Conservation (phyloP, 805 yeast genomes). For the Candida nonsorbophila region DNA sequence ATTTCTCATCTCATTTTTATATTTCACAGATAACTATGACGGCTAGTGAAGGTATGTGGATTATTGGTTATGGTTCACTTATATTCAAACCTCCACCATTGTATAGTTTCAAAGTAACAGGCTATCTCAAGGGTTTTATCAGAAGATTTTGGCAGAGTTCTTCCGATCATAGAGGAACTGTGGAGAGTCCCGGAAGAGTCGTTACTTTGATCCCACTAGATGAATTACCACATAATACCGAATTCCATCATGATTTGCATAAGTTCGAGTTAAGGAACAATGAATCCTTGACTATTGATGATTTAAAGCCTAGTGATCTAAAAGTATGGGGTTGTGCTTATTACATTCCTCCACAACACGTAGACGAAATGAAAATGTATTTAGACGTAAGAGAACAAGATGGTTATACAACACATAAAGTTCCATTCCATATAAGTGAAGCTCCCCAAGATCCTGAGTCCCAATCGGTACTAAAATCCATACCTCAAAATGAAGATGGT, state of each 20-base stretch:
- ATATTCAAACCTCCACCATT: slow-evolving; percentile 88
- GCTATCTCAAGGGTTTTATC: slow-evolving; percentile 68
- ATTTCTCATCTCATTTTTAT: too few species aligned
- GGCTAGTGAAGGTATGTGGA: slow-evolving; percentile 69
- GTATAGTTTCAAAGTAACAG: slow-evolving; percentile 57
- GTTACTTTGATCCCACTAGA: slow-evolving; percentile 68
- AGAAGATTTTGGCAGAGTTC: slow-evolving; percentile 91
- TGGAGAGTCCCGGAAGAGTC: slow-evolving; percentile 82
- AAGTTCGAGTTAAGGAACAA: slow-evolving; percentile 20
- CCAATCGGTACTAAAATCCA: slow-evolving; percentile 2
- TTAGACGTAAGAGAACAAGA: slow-evolving; percentile 83
- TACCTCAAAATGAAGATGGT: slow-evolving; percentile 19
- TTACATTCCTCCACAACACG: slow-evolving; percentile 63
- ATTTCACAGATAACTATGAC: too few species aligned
- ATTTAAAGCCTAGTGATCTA: slow-evolving; percentile 37
- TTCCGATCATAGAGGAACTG: slow-evolving; percentile 86
- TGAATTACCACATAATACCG: slow-evolving; percentile 39
- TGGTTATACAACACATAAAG: slow-evolving; percentile 70
- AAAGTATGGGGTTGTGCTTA: slow-evolving; percentile 80
- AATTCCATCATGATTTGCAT: slow-evolving; percentile 39
- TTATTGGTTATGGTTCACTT: slow-evolving; percentile 86
- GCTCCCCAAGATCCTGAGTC: slow-evolving; percentile 10
- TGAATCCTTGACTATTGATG: slow-evolving; percentile 6
- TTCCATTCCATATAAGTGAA: slow-evolving; percentile 52
- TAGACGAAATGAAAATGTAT: slow-evolving; percentile 56